Evolutionary conservation across 495 filamentous ascomycete genomes (phyloP), one percentile per base, ranked within the genome.

Genomic region (Chaetomium cochliodes): DNA sequence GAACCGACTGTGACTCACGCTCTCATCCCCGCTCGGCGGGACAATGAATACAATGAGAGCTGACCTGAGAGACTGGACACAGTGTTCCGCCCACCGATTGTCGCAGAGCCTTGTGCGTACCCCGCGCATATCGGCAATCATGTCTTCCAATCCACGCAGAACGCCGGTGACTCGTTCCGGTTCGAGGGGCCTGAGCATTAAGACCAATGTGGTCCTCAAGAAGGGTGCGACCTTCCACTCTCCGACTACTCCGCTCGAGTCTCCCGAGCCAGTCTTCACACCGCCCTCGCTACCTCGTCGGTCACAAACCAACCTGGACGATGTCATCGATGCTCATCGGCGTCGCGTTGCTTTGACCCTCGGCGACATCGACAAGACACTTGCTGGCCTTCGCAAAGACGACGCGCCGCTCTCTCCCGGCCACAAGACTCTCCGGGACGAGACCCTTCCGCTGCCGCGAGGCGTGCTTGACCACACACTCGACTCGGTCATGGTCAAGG

Each of bases 201-300:
- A 82, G 78, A 83, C 80, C 69, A 80, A 76, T 75, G 69, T 81
- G 68, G 69, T 74, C 64, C 82, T 90, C 70, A 80, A 79, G 72
- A 89, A 88, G 76, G 84, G 85, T 42, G 80, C 84, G 7, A 90
- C 87, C 64, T 90, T 90, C 75, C 82, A 87, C 61, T 80, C 80
- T 67, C 80, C 79, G 60, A 73, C 72, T 52, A 78, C 79, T 49
- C 77, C 81, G 54, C 77, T 78, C 57, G 70, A 75, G 52, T 74
- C 79, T 37, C 73, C 78, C 1, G 77, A 83, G 44, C 70, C 68
- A 26, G 67, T 76, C 65, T 82, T 84, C 69, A 79, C 78, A 63
- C 76, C 79, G 55, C 82, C 80, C 11, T 72, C 77, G 41, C 78
- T 87, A 46, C 83, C 84, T 65, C 80, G 80, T 57, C 86, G 87